Evolutionary conservation across 2,329 filamentous ascomycete genomes (phyloP).

Genomic region (Colletotrichum filicis): DNA sequence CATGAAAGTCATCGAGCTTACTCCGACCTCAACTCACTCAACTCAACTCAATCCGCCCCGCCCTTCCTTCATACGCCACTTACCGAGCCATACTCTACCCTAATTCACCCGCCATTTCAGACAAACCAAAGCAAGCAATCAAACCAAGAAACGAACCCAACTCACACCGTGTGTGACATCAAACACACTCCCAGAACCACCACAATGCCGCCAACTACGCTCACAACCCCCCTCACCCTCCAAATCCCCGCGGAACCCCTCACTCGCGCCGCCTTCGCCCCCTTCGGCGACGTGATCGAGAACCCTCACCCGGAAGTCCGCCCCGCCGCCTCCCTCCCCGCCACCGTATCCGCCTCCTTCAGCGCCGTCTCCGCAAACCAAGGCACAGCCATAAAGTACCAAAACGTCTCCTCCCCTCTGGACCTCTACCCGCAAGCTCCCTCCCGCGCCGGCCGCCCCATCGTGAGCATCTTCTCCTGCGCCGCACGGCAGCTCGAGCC

Average conservation of each 20-base stretch:
- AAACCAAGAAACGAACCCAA: background rate
- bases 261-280: slow-evolving; percentile 74
- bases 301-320: slow-evolving; percentile 73
- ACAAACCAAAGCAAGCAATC: background rate
- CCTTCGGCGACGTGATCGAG: slow-evolving; percentile 85
- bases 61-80: background rate
- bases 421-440: slow-evolving; percentile 77
- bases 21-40: slow-evolving; percentile 6
- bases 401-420: slow-evolving; percentile 77
- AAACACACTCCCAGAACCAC: background rate
- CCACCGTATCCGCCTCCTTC: slow-evolving; percentile 48
- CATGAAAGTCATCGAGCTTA: slow-evolving; percentile 1
- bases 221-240: slow-evolving; percentile 35
- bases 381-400: slow-evolving; percentile 87
- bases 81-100: background rate
- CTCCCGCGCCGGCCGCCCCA: slow-evolving; percentile 66
- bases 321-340: slow-evolving; percentile 57
- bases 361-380: slow-evolving; percentile 79
- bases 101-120: background rate
- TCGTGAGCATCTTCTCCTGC: slow-evolving; percentile 92
- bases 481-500: slow-evolving; percentile 67
- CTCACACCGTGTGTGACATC: background rate
- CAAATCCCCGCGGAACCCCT: slow-evolving; percentile 73
- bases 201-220: slow-evolving; percentile 19
- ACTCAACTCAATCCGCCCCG: background rate